These are phyloP conservation scores for Scutellaria baicalensis DNA, from an alignment of 257 asterid species.

Conservation along the genomic window DNA sequence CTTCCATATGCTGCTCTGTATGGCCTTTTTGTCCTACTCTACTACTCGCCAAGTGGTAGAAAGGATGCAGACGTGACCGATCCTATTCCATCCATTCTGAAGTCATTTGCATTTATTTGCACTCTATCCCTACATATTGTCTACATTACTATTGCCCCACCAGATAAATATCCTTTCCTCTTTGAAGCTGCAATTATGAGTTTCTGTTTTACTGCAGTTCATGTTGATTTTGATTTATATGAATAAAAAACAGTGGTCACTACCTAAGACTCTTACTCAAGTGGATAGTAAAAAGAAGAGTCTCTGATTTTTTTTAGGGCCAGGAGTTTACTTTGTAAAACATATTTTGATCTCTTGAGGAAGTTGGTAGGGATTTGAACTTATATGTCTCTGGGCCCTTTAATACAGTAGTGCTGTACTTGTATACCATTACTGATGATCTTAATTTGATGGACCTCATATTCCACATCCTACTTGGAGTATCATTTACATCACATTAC, in stretches of 20 bases:
- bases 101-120: conserved; percentile 36
- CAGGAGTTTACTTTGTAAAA: not conserved
- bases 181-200: conserved; percentile 88
- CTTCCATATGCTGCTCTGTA: conserved; percentile 60
- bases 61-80: conserved; percentile 24
- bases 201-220: conserved; percentile 76
- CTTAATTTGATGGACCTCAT: not conserved
- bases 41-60: conserved; percentile 52
- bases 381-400: not conserved
- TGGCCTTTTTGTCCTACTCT: conserved; percentile 67
- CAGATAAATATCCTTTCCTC: conserved; percentile 70
- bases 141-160: conserved; percentile 68
- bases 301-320: conserved; percentile 28
- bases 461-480: not conserved
- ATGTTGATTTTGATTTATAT: conserved; percentile 38
- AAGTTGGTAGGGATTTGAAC: not conserved
- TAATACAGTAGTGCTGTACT: not conserved
- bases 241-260: conserved; percentile 61
- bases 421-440: conserved; percentile 6
- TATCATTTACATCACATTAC: not conserved
- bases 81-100: conserved; percentile 20
- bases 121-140: conserved; percentile 55
- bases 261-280: conserved; percentile 25
- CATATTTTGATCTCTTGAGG: not conserved
- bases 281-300: conserved; percentile 43